Evolutionary conservation across 2,329 filamentous ascomycete genomes (phyloP), one percentile per base, ranked within the genome.

Genomic region (Hyphodiscus sp.): DNA sequence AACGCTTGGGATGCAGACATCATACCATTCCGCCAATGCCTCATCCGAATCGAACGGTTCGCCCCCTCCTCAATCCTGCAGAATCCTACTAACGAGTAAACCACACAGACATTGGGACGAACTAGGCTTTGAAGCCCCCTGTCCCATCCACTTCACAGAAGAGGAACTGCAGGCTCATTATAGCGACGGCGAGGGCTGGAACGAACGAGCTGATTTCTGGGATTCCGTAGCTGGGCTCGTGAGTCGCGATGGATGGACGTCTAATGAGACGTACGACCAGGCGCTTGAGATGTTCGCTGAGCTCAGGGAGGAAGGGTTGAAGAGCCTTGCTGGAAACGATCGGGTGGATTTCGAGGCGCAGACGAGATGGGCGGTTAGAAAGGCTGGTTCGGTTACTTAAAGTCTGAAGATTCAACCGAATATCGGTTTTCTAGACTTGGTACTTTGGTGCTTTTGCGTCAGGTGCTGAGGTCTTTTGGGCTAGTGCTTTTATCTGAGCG

Each of bases 211-310:
- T 11, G 20, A 46, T 46, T 29, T 71, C 51, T 71, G 66, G 63
- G 62, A 68, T 43, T 61, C 57, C 42, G 54, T 71, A 47, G 56
- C 67, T 33, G 58, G 60, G 11, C 59, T 70, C 57, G 64, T 71
- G n/a, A 54, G 62, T 47, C 61, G 68, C 29, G 69, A 71, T 61
- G 68, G n/a, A n/a, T 72, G 67, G 65, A 69, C 67, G 8, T 50
- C 62, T 26, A 61, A 63, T 46, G 62, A 71, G 44, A 63, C 63
- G 26, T 71, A 69, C 49, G 60, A 68, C 20, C 60, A 66, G 57
- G 67, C 68, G 38, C 56, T 68, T 20, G 54, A 64, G 15, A 59
- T 70, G 44, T 72, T 71, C 54, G 57, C 55, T 29, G 62, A 69
- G 29, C 58, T 71, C 41, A 59, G 66, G 58, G 61, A 70, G 51